A percentile compares a stretch with the other conserved stretches of the same genome.
Conservation (phyloP, 345 rosid species). For the Cardamine resedifolia region DNA sequence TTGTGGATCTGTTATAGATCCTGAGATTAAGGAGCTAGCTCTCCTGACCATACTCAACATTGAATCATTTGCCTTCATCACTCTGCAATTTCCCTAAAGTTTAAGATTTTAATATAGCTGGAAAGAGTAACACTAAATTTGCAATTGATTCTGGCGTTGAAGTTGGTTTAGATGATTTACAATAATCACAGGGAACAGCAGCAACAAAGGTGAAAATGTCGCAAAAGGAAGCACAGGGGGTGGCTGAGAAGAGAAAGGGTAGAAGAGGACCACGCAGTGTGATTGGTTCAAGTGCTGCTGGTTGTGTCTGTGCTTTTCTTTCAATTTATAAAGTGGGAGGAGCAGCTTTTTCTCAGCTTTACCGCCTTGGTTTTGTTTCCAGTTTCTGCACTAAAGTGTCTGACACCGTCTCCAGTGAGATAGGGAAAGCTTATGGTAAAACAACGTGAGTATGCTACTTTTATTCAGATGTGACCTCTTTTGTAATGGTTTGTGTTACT, state of each 20-base stretch:
- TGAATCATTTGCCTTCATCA: not conserved
- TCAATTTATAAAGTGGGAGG: slow-evolving; percentile 72
- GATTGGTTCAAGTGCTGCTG: slow-evolving; percentile 98
- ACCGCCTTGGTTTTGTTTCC: slow-evolving; percentile 83
- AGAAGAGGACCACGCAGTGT: slow-evolving; percentile 97
- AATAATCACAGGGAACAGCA: slow-evolving; percentile 70
- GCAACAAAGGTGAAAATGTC: slow-evolving; percentile 95
- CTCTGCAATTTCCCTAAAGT: not conserved
- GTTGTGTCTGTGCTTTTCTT: slow-evolving; percentile 82
- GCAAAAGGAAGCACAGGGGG: slow-evolving; percentile 92
- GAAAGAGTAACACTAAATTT: not conserved
- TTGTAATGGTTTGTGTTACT: slow-evolving; percentile 10
- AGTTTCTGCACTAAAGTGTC: slow-evolving; percentile 97
- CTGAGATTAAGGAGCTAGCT: not conserved
- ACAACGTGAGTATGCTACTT: slow-evolving; percentile 65
- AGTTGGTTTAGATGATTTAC: slow-evolving; percentile 33
- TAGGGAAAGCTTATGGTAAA: slow-evolving; percentile 96
- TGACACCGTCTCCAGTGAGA: slow-evolving; percentile 92
- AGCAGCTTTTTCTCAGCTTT: slow-evolving; percentile 45
- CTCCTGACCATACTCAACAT: slow-evolving; percentile 4
- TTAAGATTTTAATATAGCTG: slow-evolving; percentile 4
- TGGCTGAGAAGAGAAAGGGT: slow-evolving; percentile 94
- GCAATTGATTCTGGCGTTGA: slow-evolving; percentile 13
- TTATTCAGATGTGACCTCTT: not conserved
- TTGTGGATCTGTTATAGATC: not conserved